These are phyloP conservation scores for Dendrobium officinale DNA, from an alignment of 106 monocot genomes.

Conservation along the genomic window DNA sequence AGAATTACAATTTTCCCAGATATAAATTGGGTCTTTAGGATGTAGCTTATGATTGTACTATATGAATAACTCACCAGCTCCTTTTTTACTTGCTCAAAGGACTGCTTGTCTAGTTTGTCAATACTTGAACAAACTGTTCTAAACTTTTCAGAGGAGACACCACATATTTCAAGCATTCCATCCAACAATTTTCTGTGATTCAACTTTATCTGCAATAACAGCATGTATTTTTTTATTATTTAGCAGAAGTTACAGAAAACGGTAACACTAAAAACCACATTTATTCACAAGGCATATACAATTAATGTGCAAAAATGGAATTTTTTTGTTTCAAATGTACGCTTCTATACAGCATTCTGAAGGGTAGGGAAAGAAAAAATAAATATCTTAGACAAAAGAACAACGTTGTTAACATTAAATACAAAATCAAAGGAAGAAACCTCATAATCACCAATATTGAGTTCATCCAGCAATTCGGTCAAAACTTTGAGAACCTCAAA, in stretches of 20 bases:
- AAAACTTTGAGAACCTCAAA: conserved; percentile 89
- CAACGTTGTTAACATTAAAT: not conserved
- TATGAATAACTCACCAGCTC: conserved; percentile 63
- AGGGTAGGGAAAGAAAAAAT: too few species aligned
- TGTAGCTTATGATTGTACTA: not conserved
- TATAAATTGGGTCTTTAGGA: too few species aligned
- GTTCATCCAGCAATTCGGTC: conserved; percentile 69
- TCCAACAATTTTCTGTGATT: conserved; percentile 91
- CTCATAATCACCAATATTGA: conserved; percentile 89
- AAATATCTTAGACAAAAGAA: not conserved
- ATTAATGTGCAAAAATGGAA: too few species aligned
- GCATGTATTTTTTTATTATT: not conserved
- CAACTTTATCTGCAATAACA: conserved; percentile 73
- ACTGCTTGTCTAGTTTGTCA: conserved; percentile 93
- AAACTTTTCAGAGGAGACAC: conserved; percentile 87
- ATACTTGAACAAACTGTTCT: conserved; percentile 99
- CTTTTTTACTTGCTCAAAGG: conserved; percentile 88
- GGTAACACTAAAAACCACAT: not conserved
- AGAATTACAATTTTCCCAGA: too few species aligned
- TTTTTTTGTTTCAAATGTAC: too few species aligned
- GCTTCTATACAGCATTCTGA: too few species aligned
- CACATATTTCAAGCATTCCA: conserved; percentile 98
- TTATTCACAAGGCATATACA: not conserved
- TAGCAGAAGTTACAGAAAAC: not conserved
- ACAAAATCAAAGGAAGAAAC: conserved; percentile 13